Conservation (phyloP, 2,329 filamentous ascomycete genomes). For the Moelleriella libera region DNA sequence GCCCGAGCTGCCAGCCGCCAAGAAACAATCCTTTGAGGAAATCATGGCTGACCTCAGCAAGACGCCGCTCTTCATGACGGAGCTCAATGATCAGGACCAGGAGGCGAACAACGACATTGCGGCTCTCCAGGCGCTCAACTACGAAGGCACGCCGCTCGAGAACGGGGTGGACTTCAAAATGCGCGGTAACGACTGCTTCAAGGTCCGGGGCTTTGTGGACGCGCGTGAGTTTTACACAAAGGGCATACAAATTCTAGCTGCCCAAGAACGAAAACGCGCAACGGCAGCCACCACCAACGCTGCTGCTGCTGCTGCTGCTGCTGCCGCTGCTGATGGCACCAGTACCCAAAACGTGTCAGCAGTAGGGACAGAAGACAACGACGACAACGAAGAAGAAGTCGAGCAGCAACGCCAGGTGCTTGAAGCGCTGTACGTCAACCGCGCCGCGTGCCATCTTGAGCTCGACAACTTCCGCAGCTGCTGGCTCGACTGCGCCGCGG, state of each 20-base stretch:
- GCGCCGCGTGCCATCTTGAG: constrained; percentile 79
- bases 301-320: too few relatives aligned
- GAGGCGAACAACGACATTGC: constrained; percentile 76
- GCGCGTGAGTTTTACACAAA: constrained; percentile 87
- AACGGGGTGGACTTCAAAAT: constrained; percentile 76
- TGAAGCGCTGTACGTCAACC: constrained; percentile 71
- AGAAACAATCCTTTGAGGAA: constrained; percentile 37
- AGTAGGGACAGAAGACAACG: neutral
- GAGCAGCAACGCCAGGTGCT: constrained; percentile 48
- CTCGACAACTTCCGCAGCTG: constrained; percentile 79
- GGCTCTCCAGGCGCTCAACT: constrained; percentile 77
- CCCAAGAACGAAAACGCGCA: constrained; percentile 36
- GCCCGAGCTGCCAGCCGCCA: constrained; percentile 32
- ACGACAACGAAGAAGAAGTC: constrained; percentile 23
- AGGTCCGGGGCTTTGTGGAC: constrained; percentile 58
- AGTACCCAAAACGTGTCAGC: neutral
- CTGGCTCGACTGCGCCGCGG: constrained; percentile 70
- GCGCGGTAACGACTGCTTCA: constrained; percentile 82
- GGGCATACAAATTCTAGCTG: constrained; percentile 58
- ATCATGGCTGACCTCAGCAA: constrained; percentile 42
- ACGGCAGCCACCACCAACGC: too few relatives aligned
- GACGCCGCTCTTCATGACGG: constrained; percentile 89
- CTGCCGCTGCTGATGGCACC: too few relatives aligned
- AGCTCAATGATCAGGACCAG: constrained; percentile 27
- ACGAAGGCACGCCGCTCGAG: constrained; percentile 81